Evolutionary conservation across 2,329 filamentous ascomycete species (phyloP).

Genomic region (Botrytis pseudocinerea): DNA sequence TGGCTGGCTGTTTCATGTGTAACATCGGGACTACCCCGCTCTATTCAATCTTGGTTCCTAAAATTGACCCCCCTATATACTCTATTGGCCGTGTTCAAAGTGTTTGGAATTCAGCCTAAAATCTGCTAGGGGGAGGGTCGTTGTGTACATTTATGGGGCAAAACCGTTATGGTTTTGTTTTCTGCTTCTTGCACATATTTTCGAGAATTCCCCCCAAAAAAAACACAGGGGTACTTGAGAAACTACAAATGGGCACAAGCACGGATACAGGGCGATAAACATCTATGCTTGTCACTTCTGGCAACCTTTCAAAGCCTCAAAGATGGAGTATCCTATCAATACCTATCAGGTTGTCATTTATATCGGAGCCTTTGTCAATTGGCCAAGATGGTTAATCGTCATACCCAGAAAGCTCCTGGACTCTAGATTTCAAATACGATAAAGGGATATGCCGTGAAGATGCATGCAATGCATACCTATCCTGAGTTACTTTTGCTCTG

Average conservation of each 20-base stretch:
- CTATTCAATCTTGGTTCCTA: conserved; percentile 3
- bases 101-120: neutral
- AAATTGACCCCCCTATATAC: neutral
- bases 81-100: neutral
- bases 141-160: neutral
- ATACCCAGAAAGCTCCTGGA: conserved; percentile 4
- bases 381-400: neutral
- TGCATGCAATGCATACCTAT: conserved; percentile 6
- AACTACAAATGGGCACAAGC: conserved; percentile 2
- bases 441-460: conserved; percentile 5
- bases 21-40: conserved; percentile 12
- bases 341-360: conserved; percentile 1
- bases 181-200: neutral
- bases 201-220: neutral
- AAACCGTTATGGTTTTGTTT: neutral
- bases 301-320: neutral
- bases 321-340: neutral
- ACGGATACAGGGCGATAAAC: neutral
- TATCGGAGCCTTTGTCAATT: neutral
- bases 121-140: neutral
- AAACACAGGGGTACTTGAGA: neutral
- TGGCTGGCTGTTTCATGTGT: conserved; percentile 12
- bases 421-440: neutral
- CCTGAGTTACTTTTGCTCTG: conserved; percentile 15
- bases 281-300: conserved; percentile 8